Evolutionary conservation across 2,329 filamentous ascomycete genomes (phyloP), one percentile per base, ranked within the genome.

Genomic region (Pseudodiploospora longispora): DNA sequence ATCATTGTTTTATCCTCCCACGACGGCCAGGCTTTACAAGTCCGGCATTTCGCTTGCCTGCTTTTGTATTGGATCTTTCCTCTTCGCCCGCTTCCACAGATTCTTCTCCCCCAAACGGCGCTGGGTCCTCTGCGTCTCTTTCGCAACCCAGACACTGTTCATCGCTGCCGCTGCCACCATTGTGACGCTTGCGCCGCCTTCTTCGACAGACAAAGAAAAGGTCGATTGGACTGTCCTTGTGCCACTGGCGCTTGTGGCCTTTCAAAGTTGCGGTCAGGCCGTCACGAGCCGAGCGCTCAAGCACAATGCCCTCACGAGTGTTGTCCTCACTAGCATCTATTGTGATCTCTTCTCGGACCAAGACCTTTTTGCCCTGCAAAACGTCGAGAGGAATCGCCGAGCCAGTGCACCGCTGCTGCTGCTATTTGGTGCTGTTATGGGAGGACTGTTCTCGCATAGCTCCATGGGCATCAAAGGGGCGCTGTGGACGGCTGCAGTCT

Each of bases 311-410:
- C 66, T 91, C 19, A 89, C 85, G 0, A 88, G 83, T 49, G 85
- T 89, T 10, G 87, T 90, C 3, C 64, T 93, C 47, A 91, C 87
- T 1, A 88, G 83, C 58, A 81, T 87, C 49, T 91, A 90, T 66
- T 89, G 85, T 58, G 87, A 91, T 59, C 58, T 91, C 19, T 87
- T 87, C 53, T 84, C 81, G 1, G 84, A 88, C 45, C 63, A 66
- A 30, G 61, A 70, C 27, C 54, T 78, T 4, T 72, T 78, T 32
- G 59, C 61, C 1, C 39, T 57, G 6, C 49, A 58, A 35, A 78
- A 78, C 47, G 59, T 59, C 5, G 73, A 77, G 57, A 59, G 75
- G 30, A 77, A 78, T 50, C 66, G 72, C 19, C 61, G 76, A 37
- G 57, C 70, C 2, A 70, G 62, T 0, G 76, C 75, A 1, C 74